These are phyloP conservation scores for Trichophyton benhamiae DNA, from an alignment of 2,329 filamentous ascomycete genomes.

Conservation along the genomic window DNA sequence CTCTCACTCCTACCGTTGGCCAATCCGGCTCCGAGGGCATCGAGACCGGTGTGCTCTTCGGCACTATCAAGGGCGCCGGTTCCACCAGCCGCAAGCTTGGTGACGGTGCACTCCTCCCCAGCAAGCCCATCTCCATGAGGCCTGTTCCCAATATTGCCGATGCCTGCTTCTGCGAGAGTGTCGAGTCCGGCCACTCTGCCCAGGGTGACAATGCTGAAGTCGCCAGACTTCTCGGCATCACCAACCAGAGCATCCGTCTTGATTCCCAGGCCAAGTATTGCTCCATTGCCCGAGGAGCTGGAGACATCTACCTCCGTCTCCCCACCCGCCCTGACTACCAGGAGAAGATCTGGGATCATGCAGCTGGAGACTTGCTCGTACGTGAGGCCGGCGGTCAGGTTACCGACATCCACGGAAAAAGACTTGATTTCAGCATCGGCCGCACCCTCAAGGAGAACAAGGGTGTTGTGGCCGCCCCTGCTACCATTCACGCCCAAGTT, in stretches of 20 bases:
- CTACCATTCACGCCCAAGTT: constrained; percentile 60
- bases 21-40: constrained; percentile 59
- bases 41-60: constrained; percentile 77
- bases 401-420: constrained; percentile 74
- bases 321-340: constrained; percentile 78
- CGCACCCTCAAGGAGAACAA: constrained; percentile 82
- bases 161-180: constrained; percentile 91
- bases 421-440: constrained; percentile 74
- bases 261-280: constrained; percentile 98
- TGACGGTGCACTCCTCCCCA: constrained; percentile 30
- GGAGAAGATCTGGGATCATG: constrained; percentile 99
- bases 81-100: constrained; percentile 68
- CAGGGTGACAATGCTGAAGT: constrained; percentile 82
- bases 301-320: constrained; percentile 84
- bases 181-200: constrained; percentile 83
- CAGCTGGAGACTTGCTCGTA: constrained; percentile 86
- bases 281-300: constrained; percentile 83
- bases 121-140: constrained; percentile 66
- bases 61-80: constrained; percentile 66
- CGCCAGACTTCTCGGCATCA: constrained; percentile 74
- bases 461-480: constrained; percentile 81
- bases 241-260: constrained; percentile 79
- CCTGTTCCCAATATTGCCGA: constrained; percentile 58
- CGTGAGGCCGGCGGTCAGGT: constrained; percentile 86
- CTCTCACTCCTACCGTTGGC: constrained; percentile 59